Conservation (phyloP, 1,284 basidiomycete genomes). For the Ceratobasidium sp. region DNA sequence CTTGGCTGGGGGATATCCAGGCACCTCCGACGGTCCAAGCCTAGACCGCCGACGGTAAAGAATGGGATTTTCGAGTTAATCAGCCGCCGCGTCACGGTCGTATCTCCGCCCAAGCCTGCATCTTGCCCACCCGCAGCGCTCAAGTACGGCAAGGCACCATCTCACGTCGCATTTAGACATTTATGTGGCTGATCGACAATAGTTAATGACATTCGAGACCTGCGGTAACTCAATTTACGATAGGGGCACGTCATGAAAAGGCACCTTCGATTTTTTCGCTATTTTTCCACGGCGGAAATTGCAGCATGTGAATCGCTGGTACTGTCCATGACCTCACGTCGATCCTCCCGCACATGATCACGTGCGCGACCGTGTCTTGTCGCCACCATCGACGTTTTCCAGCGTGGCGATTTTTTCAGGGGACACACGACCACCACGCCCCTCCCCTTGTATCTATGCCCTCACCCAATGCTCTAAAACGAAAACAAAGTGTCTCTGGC, state of each 20-base stretch:
- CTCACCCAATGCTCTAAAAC: neutral
- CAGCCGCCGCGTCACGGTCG: too few relatives aligned
- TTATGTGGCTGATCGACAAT: too few relatives aligned
- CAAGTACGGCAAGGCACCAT: too few relatives aligned
- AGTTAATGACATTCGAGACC: too few relatives aligned
- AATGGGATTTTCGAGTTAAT: neutral
- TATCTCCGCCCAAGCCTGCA: too few relatives aligned
- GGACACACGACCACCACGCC: neutral
- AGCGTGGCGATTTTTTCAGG: neutral
- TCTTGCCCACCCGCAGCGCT: too few relatives aligned
- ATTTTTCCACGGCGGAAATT: too few relatives aligned
- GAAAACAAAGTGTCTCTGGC: slow-evolving; percentile 14
- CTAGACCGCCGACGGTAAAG: neutral
- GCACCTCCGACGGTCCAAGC: neutral
- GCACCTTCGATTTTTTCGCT: too few relatives aligned
- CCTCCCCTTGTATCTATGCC: slow-evolving; percentile 4
- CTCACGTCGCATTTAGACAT: too few relatives aligned
- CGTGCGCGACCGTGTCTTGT: neutral
- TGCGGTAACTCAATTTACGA: too few relatives aligned
- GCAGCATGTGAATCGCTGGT: too few relatives aligned
- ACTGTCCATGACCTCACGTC: neutral
- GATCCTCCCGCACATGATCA: neutral
- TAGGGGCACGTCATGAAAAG: too few relatives aligned
- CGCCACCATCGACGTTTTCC: neutral
- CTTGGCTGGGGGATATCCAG: neutral